phyloP scores from a whole-genome alignment of 2,329 filamentous ascomycete genomes.

The Fusarium chuoi region DNA sequence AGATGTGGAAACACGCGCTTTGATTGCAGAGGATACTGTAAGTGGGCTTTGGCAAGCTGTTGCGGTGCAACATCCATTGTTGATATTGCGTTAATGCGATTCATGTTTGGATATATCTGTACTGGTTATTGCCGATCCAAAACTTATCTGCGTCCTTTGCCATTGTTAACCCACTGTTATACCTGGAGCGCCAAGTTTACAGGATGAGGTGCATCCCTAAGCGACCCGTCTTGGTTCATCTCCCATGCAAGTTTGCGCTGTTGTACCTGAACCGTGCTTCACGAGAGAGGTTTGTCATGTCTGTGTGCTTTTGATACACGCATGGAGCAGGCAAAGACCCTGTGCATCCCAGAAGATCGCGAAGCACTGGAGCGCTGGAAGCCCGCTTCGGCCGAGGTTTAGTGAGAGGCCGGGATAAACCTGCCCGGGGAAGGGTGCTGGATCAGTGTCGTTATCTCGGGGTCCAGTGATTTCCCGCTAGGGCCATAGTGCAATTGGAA shows the following conservation, averaged over 20 bases:
- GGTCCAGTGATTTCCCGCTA: neutral
- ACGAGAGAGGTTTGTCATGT: neutral
- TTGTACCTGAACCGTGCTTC: slow-evolving; percentile 24
- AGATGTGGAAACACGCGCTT: slow-evolving; percentile 28
- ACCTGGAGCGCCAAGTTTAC: neutral
- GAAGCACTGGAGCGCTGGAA: slow-evolving; percentile 22
- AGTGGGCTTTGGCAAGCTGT: slow-evolving; percentile 17
- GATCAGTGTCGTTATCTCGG: neutral
- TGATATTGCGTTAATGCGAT: neutral
- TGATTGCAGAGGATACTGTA: slow-evolving; percentile 24
- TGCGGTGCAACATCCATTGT: slow-evolving; percentile 8
- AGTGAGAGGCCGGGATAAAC: slow-evolving; percentile 18
- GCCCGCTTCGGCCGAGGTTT: slow-evolving; percentile 34
- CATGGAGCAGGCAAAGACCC: slow-evolving; percentile 32
- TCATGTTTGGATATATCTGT: neutral
- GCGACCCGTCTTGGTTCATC: slow-evolving; percentile 16
- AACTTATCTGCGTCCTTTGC: neutral
- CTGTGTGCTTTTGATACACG: slow-evolving; percentile 8
- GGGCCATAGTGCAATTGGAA: neutral
- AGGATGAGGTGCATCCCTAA: slow-evolving; percentile 21
- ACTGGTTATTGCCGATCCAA: neutral
- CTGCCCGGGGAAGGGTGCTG: slow-evolving; percentile 12
- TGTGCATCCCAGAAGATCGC: slow-evolving; percentile 18
- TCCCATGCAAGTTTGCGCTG: slow-evolving; percentile 12
- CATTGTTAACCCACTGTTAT: slow-evolving; percentile 1